Conservation (phyloP, 108 stramenopile species). For the Conticribra guillardii region DNA sequence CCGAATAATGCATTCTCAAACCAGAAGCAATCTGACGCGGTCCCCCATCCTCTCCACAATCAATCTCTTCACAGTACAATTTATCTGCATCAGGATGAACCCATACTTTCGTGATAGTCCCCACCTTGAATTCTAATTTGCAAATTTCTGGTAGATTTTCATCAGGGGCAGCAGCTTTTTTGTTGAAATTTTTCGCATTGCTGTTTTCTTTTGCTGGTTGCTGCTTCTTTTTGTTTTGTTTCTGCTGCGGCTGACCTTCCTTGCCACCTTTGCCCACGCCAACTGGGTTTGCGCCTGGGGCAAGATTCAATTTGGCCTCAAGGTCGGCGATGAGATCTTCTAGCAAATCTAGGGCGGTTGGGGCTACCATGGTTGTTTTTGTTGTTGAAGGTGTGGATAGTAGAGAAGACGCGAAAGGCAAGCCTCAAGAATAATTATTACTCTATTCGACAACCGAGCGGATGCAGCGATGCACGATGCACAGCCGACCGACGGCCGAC, state of each 20-base stretch:
- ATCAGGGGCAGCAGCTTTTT: constrained; percentile 15
- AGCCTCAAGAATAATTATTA: too few relatives aligned
- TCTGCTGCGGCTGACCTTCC: constrained; percentile 6
- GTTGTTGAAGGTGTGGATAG: too few relatives aligned
- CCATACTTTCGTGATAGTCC: constrained; percentile 93
- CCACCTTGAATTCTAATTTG: constrained; percentile 91
- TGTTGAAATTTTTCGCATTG: constrained; percentile 12
- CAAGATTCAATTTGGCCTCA: constrained; percentile 76
- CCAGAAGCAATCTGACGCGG: constrained; percentile 93
- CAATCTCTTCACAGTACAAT: constrained; percentile 98
- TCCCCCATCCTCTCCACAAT: constrained; percentile 86
- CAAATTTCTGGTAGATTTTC: constrained; percentile 81
- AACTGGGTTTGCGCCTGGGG: constrained; percentile 20
- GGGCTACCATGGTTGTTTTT: too few relatives aligned
- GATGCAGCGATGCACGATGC: too few relatives aligned
- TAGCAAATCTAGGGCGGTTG: constrained; percentile 61
- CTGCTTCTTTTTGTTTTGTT: constrained; percentile 42
- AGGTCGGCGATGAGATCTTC: constrained; percentile 81
- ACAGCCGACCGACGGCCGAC: too few relatives aligned
- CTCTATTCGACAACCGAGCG: too few relatives aligned
- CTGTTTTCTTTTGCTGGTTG: constrained; percentile 22
- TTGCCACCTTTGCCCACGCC: neutral
- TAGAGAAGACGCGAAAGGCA: too few relatives aligned
- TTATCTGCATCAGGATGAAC: constrained; percentile 96
- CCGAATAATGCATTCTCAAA: constrained; percentile 84